Base-by-base conservation (phyloP, 257 asterid species). In the Cynanchum wilfordii region DNA sequence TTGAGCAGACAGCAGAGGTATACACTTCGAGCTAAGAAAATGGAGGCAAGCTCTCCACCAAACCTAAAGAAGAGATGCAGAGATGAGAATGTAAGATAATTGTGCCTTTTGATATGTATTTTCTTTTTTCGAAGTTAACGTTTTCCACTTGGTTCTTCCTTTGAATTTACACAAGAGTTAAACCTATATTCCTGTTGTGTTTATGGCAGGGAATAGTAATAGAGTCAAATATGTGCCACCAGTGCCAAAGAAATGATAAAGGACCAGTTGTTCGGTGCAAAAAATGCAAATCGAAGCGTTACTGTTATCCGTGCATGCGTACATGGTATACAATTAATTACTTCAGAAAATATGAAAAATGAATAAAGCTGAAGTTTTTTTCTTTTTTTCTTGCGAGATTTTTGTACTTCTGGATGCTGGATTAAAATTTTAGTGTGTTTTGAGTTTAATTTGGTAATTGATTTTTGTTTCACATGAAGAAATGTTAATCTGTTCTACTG, bases 231-330 rank as follows among this genome's bases (percentile, higher is more conserved):
- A 86, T 78, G 84, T 93, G 98, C 64, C 98, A 93, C 79, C 98
- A 93, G 83, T 93, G 97, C 84, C 86, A 86, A 86, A 87, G 94
- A 84, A 91, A 87, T 60, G 96, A 88, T 73, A 93, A 91, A 78
- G 97, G 96, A 79, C 73, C 81, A 75, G 97, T 91, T 62, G 91
- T 91, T 75, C 83, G 86, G 20, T 93, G 98, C 81, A 83, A 84
- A 76, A 73, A 60, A n/a, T 93, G 98, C 77, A 12, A 7, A 0
- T 56, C 80, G 3, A 93, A 82, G 81, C 88, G 97, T 72, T 93
- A 88, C 49, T 93, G 98, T 68, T 68, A 79, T 27, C 87, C 86
- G 72, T 93, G 98, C 95, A 88, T 91, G 80, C 76, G 70, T 10
- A 79, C 76, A 77, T 93, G 98, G 98, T 93, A 77, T 60, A 82